A percentile compares a stretch with the other conserved stretches of the same genome.
These are phyloP conservation scores for Fraxinus dipetala DNA, from an alignment of 305 asterid species.

Conservation along the genomic window DNA sequence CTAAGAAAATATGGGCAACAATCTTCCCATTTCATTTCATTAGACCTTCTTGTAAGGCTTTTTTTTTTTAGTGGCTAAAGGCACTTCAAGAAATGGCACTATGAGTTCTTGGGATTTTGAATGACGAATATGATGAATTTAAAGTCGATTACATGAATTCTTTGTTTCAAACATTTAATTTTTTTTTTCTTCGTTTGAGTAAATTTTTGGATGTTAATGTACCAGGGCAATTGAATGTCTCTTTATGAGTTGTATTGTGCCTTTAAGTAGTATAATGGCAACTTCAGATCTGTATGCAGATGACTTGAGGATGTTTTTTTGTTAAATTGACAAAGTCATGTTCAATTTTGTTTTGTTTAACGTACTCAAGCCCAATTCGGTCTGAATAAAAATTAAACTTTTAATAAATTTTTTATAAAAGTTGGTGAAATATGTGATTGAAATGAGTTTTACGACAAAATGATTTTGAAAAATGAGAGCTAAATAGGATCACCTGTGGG, in stretches of 20 bases:
- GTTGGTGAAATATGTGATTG: not conserved
- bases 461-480: not conserved
- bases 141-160: not conserved
- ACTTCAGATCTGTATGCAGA: not conserved
- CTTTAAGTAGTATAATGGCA: not conserved
- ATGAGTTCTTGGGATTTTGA: slow-evolving; percentile 16
- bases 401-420: no score
- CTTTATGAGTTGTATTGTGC: slow-evolving; percentile 1
- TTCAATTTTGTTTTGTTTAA: not conserved
- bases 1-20: slow-evolving; percentile 22
- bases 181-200: slow-evolving; percentile 22
- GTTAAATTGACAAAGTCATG: not conserved
- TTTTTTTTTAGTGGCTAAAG: not conserved
- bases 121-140: not conserved
- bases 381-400: no score
- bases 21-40: slow-evolving; percentile 10
- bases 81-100: not conserved
- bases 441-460: not conserved
- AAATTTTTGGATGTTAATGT: slow-evolving; percentile 27
- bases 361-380: not conserved
- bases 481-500: not conserved
- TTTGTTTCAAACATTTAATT: not conserved
- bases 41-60: not conserved
- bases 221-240: slow-evolving; percentile 13
- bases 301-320: not conserved